Evolutionary conservation across 2,329 filamentous ascomycete species (phyloP).

Genomic region (Leptographium lundbergii): DNA sequence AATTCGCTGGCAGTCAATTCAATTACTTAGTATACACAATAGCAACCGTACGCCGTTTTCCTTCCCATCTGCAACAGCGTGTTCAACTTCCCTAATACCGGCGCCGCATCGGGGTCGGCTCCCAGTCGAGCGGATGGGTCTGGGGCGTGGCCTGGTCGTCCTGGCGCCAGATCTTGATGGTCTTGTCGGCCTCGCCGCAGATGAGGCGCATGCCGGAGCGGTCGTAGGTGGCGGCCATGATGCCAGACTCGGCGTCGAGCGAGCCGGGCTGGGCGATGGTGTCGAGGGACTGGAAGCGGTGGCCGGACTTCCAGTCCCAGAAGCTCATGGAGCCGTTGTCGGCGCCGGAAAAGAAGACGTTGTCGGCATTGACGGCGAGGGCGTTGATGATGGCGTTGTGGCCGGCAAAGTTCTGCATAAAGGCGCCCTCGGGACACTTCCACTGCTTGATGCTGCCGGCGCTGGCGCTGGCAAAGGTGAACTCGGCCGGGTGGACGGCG

Average conservation of each 20-base stretch:
- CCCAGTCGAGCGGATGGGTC: slow-evolving; percentile 87
- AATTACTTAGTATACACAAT: too few species aligned
- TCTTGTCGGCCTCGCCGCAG: slow-evolving; percentile 93
- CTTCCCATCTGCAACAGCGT: neutral
- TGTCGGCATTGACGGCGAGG: slow-evolving; percentile 83
- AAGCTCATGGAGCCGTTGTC: slow-evolving; percentile 96
- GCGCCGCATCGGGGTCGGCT: slow-evolving; percentile 62
- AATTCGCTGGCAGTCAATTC: too few species aligned
- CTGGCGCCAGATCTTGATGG: slow-evolving; percentile 95
- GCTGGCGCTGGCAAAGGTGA: slow-evolving; percentile 88
- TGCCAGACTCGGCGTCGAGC: slow-evolving; percentile 82
- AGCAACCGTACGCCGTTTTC: too few species aligned
- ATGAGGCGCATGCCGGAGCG: slow-evolving; percentile 79
- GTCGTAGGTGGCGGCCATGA: slow-evolving; percentile 92
- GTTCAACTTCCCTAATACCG: slow-evolving; percentile 47
- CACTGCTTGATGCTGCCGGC: slow-evolving; percentile 96
- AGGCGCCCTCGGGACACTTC: slow-evolving; percentile 95
- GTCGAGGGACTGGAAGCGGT: slow-evolving; percentile 81
- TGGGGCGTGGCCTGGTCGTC: slow-evolving; percentile 86
- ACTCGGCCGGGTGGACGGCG: slow-evolving; percentile 77
- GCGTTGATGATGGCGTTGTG: slow-evolving; percentile 97
- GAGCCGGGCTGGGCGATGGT: slow-evolving; percentile 90
- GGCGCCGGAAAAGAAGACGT: slow-evolving; percentile 86
- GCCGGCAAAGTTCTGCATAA: slow-evolving; percentile 98
- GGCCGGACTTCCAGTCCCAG: slow-evolving; percentile 97